phyloP scores from a whole-genome alignment of 2,329 filamentous ascomycete genomes.

The Apiospora sp. region DNA sequence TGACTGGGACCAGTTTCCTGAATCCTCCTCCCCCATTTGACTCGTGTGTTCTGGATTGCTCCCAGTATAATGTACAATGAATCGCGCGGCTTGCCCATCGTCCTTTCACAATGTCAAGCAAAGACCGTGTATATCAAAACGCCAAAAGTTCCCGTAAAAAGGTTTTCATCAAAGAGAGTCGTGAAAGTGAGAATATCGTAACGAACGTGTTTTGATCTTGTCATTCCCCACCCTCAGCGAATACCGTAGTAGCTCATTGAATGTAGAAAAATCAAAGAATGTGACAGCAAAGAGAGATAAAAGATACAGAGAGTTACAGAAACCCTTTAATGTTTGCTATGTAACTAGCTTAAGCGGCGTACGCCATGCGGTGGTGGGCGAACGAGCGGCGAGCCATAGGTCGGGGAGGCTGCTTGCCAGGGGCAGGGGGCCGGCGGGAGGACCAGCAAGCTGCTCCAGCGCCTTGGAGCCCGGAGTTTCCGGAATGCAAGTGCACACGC shows the following conservation, averaged over 20 bases:
- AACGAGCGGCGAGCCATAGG: conserved; percentile 16
- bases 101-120: not conserved
- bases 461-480: not conserved
- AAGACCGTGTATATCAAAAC: conserved; percentile 11
- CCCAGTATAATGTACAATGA: conserved; percentile 21
- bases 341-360: conserved; percentile 10
- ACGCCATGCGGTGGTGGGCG: conserved; percentile 5
- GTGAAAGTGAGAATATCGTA: conserved; percentile 17
- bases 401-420: conserved; percentile 17
- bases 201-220: conserved; percentile 1
- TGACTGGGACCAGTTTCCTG: conserved; percentile 17
- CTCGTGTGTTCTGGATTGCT: conserved; percentile 10
- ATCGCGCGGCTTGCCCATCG: not conserved
- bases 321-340: not conserved
- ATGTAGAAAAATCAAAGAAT: not conserved
- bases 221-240: not conserved
- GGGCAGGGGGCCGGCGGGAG: not conserved
- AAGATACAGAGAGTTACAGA: not conserved
- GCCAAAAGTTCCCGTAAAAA: conserved; percentile 3
- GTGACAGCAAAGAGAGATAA: not conserved
- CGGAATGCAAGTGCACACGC: not conserved
- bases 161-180: conserved; percentile 13
- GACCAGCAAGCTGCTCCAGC: not conserved
- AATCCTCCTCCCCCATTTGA: not conserved
- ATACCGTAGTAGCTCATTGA: not conserved